Conservation (phyloP, 164 flowering plant genomes). For the Vitis vinifera region ASM3070453v1 NC_081808.1:4795501-4796000, state of each 20-base stretch:
- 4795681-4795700: slow-evolving; percentile 27
- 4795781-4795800: slow-evolving; percentile 31
- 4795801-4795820: slow-evolving; percentile 20
- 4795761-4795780: slow-evolving; percentile 20
- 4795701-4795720: slow-evolving; percentile 27
- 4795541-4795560: slow-evolving; percentile 15
- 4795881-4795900: slow-evolving; percentile 12
- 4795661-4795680: slow-evolving; percentile 13
- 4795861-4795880: slow-evolving; percentile 20
- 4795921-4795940: slow-evolving; percentile 24
- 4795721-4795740: slow-evolving; percentile 17
- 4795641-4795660: not conserved
- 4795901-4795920: slow-evolving; percentile 26
- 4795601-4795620: not conserved
- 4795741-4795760: slow-evolving; percentile 17
- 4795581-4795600: not conserved
- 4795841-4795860: slow-evolving; percentile 29
- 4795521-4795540: slow-evolving; percentile 10
- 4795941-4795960: slow-evolving; percentile 29
- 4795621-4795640: not conserved
- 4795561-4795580: slow-evolving; percentile 12
- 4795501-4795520: slow-evolving; percentile 5
- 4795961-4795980: slow-evolving; percentile 25
- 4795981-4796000: slow-evolving; percentile 20
- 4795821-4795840: slow-evolving; percentile 3